A percentile compares a stretch with the other conserved stretches of the same genome.
phyloP scores from a whole-genome alignment of 2,329 filamentous ascomycete genomes.

The Colletotrichum acutatum region DNA sequence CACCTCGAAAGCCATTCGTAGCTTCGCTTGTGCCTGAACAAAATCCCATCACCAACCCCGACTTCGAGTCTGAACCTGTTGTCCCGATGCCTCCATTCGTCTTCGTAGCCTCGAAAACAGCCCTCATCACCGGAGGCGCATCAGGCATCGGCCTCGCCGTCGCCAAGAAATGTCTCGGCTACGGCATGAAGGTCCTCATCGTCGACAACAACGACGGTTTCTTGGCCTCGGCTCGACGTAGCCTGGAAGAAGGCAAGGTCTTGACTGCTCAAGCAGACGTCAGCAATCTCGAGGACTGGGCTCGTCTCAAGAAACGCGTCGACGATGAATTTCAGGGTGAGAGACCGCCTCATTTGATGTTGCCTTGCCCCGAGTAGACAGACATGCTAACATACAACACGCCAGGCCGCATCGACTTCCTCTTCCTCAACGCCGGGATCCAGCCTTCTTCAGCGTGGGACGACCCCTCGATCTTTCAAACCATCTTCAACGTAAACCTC shows the following conservation, averaged over 20 bases:
- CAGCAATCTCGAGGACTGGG: slow-evolving; percentile 67
- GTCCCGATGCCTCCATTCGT: background rate
- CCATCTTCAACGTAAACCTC: slow-evolving; percentile 72
- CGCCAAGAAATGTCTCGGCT: slow-evolving; percentile 72
- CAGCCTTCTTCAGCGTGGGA: slow-evolving; percentile 60
- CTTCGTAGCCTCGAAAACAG: slow-evolving; percentile 56
- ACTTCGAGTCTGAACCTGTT: no score
- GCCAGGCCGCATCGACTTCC: slow-evolving; percentile 67
- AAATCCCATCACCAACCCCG: no score
- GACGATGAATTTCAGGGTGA: slow-evolving; percentile 54
- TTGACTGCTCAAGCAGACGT: slow-evolving; percentile 72
- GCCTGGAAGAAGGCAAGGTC: slow-evolving; percentile 46
- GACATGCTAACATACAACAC: background rate
- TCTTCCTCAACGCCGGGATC: slow-evolving; percentile 80
- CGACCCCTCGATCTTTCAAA: slow-evolving; percentile 70
- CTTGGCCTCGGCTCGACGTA: slow-evolving; percentile 59
- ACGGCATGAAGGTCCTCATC: slow-evolving; percentile 78
- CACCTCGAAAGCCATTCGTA: no score
- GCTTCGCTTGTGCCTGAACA: no score
- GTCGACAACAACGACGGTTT: slow-evolving; percentile 71
- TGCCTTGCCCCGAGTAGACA: background rate
- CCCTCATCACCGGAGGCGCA: slow-evolving; percentile 83
- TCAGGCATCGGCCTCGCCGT: slow-evolving; percentile 82
- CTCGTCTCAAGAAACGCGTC: slow-evolving; percentile 58
- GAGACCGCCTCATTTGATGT: slow-evolving; percentile 13